A percentile compares a stretch with the other conserved stretches of the same genome.
phyloP scores from a whole-genome alignment of 805 yeast genomes.

The Blastobotrys muscicola region DNA sequence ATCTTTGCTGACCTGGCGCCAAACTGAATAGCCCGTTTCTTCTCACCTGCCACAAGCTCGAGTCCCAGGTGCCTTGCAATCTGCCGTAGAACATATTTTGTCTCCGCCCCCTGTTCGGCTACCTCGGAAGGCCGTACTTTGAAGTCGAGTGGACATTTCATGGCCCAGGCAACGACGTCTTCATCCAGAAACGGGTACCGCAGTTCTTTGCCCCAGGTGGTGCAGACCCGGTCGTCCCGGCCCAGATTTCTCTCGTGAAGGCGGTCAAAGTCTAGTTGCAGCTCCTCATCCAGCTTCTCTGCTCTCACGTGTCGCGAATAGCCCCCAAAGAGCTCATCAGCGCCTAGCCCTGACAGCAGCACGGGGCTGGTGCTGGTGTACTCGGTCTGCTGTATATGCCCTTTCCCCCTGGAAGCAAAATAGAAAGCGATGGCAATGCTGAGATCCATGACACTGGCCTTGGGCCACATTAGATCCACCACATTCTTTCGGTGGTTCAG shows the following conservation, averaged over 20 bases:
- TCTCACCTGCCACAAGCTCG: constrained; percentile 54
- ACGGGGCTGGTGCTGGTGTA: constrained; percentile 46
- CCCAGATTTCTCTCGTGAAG: constrained; percentile 76
- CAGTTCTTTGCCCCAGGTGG: constrained; percentile 81
- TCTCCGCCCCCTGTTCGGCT: constrained; percentile 2
- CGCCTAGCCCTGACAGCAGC: constrained; percentile 86
- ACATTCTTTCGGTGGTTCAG: constrained; percentile 42
- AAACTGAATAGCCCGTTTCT: constrained; percentile 92
- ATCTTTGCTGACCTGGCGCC: constrained; percentile 94
- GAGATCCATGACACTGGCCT: constrained; percentile 86
- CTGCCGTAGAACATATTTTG: constrained; percentile 52
- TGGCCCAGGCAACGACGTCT: constrained; percentile 37
- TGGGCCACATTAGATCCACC: constrained; percentile 64
- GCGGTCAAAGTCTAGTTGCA: constrained; percentile 60
- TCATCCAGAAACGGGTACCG: constrained; percentile 80
- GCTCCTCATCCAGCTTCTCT: constrained; percentile 43
- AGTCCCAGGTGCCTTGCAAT: constrained; percentile 45
- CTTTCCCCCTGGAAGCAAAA: constrained; percentile 66
- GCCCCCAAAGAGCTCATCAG: constrained; percentile 95
- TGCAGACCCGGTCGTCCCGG: constrained; percentile 83
- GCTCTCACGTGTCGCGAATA: constrained; percentile 65
- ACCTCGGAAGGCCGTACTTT: constrained; percentile 15
- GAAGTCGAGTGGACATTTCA: constrained; percentile 29
- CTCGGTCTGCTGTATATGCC: constrained; percentile 20
- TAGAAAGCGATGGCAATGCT: constrained; percentile 93